A percentile compares a stretch with the other conserved stretches of the same genome.
Conservation (phyloP, 2,329 filamentous ascomycete species). For the Podosphaera leucotricha region DNA sequence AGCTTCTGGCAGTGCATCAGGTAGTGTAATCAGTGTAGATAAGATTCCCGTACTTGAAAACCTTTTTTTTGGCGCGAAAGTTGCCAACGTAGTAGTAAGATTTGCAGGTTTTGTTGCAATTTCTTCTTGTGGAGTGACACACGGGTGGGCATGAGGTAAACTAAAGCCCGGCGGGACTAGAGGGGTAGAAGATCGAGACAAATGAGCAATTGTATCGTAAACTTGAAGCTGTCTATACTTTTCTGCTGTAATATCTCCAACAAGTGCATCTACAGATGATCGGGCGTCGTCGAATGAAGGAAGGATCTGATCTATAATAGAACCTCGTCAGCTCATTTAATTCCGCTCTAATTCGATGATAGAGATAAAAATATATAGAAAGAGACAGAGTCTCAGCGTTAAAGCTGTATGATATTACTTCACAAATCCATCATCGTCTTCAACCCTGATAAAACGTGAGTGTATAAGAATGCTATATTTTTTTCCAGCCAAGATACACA, state of each 20-base stretch:
- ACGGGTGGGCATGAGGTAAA: slow-evolving; percentile 18
- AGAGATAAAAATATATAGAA: slow-evolving; percentile 5
- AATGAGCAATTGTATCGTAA: slow-evolving; percentile 6
- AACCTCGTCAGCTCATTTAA: slow-evolving; percentile 7
- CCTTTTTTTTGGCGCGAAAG: slow-evolving; percentile 10
- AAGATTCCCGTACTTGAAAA: slow-evolving; percentile 7
- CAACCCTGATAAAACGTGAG: slow-evolving; percentile 17
- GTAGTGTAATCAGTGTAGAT: slow-evolving; percentile 10
- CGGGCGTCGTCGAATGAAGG: slow-evolving; percentile 35
- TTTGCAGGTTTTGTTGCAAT: slow-evolving; percentile 8
- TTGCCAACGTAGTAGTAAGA: slow-evolving; percentile 11
- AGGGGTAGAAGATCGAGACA: slow-evolving; percentile 16
- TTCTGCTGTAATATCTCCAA: slow-evolving; percentile 26
- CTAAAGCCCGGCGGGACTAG: slow-evolving; percentile 23
- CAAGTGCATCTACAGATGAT: slow-evolving; percentile 42
- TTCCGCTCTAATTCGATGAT: not conserved
- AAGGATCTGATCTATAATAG: slow-evolving; percentile 35
- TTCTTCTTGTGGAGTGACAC: slow-evolving; percentile 13
- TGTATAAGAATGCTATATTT: slow-evolving; percentile 26
- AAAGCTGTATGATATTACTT: slow-evolving; percentile 19
- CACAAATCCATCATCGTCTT: slow-evolving; percentile 40
- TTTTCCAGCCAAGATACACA: slow-evolving; percentile 21
- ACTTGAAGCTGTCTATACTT: slow-evolving; percentile 4
- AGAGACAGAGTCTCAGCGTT: slow-evolving; percentile 19
- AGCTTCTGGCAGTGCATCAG: slow-evolving; percentile 12